phyloP scores from a whole-genome alignment of 2,329 filamentous ascomycete species.

The Pezizomycotina sp. region DNA sequence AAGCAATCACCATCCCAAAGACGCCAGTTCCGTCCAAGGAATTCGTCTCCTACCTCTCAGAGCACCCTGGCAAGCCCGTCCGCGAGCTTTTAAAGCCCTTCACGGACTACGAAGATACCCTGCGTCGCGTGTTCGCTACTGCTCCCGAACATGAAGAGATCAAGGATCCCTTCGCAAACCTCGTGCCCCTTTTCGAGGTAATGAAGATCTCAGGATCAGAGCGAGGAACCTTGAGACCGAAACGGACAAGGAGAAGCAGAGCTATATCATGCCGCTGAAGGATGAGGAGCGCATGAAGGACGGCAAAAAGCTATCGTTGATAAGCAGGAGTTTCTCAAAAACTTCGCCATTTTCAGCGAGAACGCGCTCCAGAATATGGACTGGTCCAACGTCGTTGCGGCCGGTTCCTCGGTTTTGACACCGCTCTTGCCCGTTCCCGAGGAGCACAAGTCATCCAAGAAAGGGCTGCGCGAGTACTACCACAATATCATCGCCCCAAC shows the following conservation, averaged over 20 bases:
- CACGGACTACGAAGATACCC: constrained; percentile 47
- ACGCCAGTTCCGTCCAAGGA: constrained; percentile 24
- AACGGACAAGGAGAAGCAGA: constrained; percentile 42
- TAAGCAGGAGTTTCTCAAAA: constrained; percentile 55
- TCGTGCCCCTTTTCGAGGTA: constrained; percentile 41
- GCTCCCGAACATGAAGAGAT: constrained; percentile 43
- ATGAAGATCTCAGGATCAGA: constrained; percentile 43
- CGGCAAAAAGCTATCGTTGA: constrained; percentile 50
- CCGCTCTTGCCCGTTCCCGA: constrained; percentile 55
- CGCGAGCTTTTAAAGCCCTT: constrained; percentile 47
- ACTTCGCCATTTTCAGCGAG: constrained; percentile 71
- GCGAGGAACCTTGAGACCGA: constrained; percentile 45
- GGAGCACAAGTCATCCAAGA: constrained; percentile 45
- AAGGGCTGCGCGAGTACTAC: constrained; percentile 53
- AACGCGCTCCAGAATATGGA: constrained; percentile 35
- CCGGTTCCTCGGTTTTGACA: constrained; percentile 67
- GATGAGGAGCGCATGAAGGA: constrained; percentile 43
- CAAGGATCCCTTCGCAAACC: constrained; percentile 31
- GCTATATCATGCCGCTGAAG: constrained; percentile 50
- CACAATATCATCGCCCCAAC: constrained; percentile 67
- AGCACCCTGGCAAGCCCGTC: constrained; percentile 39
- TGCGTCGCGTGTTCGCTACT: constrained; percentile 54
- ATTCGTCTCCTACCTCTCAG: constrained; percentile 39
- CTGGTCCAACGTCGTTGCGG: constrained; percentile 68
- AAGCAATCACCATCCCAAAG: too few species aligned